Base-by-base conservation (phyloP, 2,329 filamentous ascomycete species). In the Colletotrichum sp. region DNA sequence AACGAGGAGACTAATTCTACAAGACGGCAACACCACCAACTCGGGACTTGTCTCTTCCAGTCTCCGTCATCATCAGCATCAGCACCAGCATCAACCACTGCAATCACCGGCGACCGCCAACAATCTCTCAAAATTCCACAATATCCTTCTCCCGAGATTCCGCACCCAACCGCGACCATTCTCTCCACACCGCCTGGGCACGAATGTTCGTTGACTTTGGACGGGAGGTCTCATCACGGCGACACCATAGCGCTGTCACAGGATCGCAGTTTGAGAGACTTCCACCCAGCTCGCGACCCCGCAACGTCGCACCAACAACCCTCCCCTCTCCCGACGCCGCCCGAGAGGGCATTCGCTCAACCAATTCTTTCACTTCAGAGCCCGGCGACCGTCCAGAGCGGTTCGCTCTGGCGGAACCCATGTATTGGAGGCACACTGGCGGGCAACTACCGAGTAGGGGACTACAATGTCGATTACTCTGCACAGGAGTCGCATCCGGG, bases 401-500 rank as follows among this genome's bases (percentile, higher is more conserved):
- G 88, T 87, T 90, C 90, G 92, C 92, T 94, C 93, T 94, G 92
- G 93, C 92, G 92, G 92, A 90, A 92, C 91, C 92, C 90, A 94
- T 94, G 92, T 86, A 90, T 91, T 87, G 90, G 89, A 89, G 91
- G 88, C 90, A 93, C 91, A 88, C 91, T 94, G 91, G 92, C 92
- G 90, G 90, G 91, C 90, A 92, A 93, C 86, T 95, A 95, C 89
- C 91, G 92, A 90, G 89, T 92, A 87, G 90, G 89, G 85, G 91
- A 93, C 88, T 94, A 94, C 89, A 91, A 93, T 91, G 92, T 94
- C 90, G 92, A 93, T 85, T 95, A 94, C 88, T 90, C 92, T 87
- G 88, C 92, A 84, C 93, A 93, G 87, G 91, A 90, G 83, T 89
- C 89, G 86, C 90, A 93, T 88, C 87, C 92, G 87, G 89, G 89